Evolutionary conservation across 768 basidiomycete genomes (phyloP).

Genomic region (Tephrocybe sp.): DNA sequence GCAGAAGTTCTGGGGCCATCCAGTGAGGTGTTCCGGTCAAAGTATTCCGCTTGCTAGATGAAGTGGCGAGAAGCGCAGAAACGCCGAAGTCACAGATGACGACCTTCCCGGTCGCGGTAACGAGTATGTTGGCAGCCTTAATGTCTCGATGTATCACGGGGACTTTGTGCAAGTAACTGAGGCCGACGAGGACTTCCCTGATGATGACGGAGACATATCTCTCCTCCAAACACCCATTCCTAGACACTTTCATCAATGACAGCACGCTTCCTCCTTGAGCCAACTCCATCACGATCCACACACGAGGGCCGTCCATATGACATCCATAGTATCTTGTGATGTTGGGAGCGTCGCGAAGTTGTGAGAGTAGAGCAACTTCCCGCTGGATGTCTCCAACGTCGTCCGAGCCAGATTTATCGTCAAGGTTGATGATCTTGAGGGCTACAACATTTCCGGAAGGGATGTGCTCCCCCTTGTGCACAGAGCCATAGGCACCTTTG

Average conservation of each 20-base stretch:
- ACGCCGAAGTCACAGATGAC: conserved; percentile 99
- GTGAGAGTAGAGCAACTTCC: conserved; percentile 89
- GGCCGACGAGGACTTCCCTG: conserved; percentile 84
- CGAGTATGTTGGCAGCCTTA: conserved; percentile 95
- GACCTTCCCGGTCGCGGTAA: conserved; percentile 86
- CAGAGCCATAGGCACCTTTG: conserved; percentile 94
- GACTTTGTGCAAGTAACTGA: conserved; percentile 90
- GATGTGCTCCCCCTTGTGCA: conserved; percentile 87
- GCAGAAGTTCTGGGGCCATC: conserved; percentile 99
- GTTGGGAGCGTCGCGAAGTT: conserved; percentile 87
- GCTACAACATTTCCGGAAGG: conserved; percentile 88
- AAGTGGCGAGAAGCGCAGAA: conserved; percentile 83
- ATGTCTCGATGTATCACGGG: conserved; percentile 97
- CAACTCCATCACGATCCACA: conserved; percentile 99
- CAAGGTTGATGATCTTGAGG: conserved; percentile 98
- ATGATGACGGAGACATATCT: conserved; percentile 85
- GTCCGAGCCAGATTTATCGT: conserved; percentile 79
- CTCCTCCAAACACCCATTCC: conserved; percentile 79
- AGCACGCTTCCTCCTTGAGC: conserved; percentile 94
- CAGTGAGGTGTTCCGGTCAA: conserved; percentile 97
- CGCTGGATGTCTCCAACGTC: conserved; percentile 96
- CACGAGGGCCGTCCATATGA: conserved; percentile 89
- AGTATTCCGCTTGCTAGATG: conserved; percentile 91
- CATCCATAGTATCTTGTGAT: conserved; percentile 97
- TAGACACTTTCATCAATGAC: conserved; percentile 88